phyloP scores from a whole-genome alignment of 495 filamentous ascomycete genomes.

The Neurospora sp. region DNA sequence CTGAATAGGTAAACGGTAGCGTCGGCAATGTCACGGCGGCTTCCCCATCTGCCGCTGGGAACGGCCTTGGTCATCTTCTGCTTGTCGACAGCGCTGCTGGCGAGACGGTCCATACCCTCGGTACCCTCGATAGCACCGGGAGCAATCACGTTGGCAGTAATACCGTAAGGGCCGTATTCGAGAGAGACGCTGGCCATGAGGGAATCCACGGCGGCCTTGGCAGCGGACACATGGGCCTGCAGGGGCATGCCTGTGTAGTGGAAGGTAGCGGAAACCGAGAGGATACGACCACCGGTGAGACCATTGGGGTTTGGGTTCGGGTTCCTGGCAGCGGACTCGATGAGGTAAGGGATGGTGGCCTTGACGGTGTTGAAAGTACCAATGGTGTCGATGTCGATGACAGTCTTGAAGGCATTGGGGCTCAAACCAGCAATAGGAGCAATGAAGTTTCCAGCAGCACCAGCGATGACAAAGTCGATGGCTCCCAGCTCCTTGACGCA shows the following conservation, averaged over 20 bases:
- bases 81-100: constrained; percentile 24
- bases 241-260: constrained; percentile 78
- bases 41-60: constrained; percentile 68
- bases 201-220: constrained; percentile 86
- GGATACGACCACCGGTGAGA: constrained; percentile 67
- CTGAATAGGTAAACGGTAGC: constrained; percentile 81
- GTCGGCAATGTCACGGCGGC: constrained; percentile 80
- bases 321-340: constrained; percentile 57
- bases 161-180: constrained; percentile 76
- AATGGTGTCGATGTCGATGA: constrained; percentile 92
- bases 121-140: constrained; percentile 68
- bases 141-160: constrained; percentile 82
- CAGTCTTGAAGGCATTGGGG: constrained; percentile 84
- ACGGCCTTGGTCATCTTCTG: constrained; percentile 22
- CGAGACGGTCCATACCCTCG: constrained; percentile 48
- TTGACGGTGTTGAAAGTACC: constrained; percentile 94
- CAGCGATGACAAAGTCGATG: constrained; percentile 93
- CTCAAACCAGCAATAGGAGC: constrained; percentile 72
- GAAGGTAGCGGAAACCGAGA: constrained; percentile 81
- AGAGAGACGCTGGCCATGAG: constrained; percentile 64
- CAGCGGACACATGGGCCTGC: constrained; percentile 77
- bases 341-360: constrained; percentile 70
- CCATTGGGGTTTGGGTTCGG: constrained; percentile 33
- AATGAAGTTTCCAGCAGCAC: constrained; percentile 94
- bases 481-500: constrained; percentile 73